Conservation (phyloP, 768 basidiomycete species). For the Sporobolomyces pararoseus region DNA sequence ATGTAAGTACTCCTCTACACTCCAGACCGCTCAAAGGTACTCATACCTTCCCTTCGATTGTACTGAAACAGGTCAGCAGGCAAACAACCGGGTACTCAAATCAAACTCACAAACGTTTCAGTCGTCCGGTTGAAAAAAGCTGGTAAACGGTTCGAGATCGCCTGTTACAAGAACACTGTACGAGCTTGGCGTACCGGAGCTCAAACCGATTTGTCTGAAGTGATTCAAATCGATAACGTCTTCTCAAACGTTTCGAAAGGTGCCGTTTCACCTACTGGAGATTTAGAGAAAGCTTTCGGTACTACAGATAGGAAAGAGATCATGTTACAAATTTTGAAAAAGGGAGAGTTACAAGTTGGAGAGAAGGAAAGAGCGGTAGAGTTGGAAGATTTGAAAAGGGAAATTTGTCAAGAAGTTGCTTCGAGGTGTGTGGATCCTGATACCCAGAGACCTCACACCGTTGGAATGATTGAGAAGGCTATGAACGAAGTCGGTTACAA, state of each 20-base stretch:
- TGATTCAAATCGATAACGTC: constrained; percentile 91
- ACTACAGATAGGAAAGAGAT: constrained; percentile 67
- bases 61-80: constrained; percentile 34
- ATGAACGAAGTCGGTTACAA: constrained; percentile 94
- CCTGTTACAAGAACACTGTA: constrained; percentile 99
- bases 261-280: constrained; percentile 78
- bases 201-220: constrained; percentile 92
- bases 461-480: constrained; percentile 94
- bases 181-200: constrained; percentile 92
- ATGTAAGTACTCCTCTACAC: background rate
- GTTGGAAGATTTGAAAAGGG: constrained; percentile 70
- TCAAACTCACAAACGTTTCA: constrained; percentile 95
- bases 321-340: constrained; percentile 87
- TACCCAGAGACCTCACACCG: constrained; percentile 83
- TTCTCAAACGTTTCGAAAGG: constrained; percentile 97
- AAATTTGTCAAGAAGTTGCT: constrained; percentile 89
- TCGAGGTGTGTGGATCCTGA: constrained; percentile 93
- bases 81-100: constrained; percentile 44
- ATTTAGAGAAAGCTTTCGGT: constrained; percentile 87
- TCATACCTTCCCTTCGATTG: too few species aligned
- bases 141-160: constrained; percentile 89
- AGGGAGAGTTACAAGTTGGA: constrained; percentile 93
- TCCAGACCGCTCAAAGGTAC: background rate
- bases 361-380: constrained; percentile 96
- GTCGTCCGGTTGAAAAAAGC: constrained; percentile 94